phyloP scores from a whole-genome alignment of 305 asterid species.

The Solanum hybrid region DNA sequence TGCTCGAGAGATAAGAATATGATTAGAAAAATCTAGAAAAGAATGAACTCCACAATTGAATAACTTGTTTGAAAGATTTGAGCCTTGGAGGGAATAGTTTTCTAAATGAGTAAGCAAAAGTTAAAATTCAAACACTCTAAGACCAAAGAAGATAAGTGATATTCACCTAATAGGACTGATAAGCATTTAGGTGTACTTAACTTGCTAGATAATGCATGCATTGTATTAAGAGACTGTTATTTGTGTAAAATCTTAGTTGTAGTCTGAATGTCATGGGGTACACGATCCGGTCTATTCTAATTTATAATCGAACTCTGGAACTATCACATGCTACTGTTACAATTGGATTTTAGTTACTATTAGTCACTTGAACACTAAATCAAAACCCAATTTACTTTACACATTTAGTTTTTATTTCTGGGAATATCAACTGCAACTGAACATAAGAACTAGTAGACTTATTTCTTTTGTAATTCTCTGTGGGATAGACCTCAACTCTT shows the following conservation, averaged over 20 bases:
- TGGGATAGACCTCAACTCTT: not conserved
- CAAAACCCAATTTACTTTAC: too few species aligned
- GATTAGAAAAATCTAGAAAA: too few species aligned
- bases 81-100: not conserved
- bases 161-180: not conserved
- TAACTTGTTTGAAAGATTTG: too few species aligned
- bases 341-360: too few species aligned
- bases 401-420: too few species aligned
- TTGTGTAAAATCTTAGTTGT: not conserved
- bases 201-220: not conserved
- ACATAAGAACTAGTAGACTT: not conserved
- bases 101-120: not conserved
- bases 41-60: too few species aligned
- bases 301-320: too few species aligned
- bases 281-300: not conserved
- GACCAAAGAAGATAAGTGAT: not conserved
- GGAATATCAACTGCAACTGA: too few species aligned
- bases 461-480: not conserved
- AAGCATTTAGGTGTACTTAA: not conserved
- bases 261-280: not conserved
- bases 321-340: too few species aligned
- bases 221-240: too few species aligned
- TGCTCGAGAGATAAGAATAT: not conserved
- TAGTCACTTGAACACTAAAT: too few species aligned
- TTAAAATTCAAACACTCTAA: not conserved